Conservation (phyloP, 495 filamentous ascomycete species). For the Neurospora pannonica region DNA sequence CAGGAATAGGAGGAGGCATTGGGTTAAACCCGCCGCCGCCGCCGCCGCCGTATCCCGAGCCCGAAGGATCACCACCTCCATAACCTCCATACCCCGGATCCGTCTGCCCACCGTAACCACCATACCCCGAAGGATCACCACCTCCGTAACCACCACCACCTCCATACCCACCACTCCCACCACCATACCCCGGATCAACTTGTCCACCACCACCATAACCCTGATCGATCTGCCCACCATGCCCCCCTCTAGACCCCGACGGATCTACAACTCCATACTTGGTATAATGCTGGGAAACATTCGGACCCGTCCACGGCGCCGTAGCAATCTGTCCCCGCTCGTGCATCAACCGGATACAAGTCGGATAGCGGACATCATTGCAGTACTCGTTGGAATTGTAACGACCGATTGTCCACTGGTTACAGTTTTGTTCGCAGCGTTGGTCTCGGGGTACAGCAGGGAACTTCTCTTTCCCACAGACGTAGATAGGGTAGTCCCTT, state of each 20-base stretch:
- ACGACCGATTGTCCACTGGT: background rate
- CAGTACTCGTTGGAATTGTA: background rate
- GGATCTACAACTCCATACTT: background rate
- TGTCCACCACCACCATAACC: background rate
- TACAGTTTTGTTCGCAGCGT: background rate
- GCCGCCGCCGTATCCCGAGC: background rate
- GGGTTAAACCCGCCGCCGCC: background rate
- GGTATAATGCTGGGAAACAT: background rate
- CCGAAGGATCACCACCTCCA: background rate
- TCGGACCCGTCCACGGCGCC: background rate
- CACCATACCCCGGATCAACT: background rate
- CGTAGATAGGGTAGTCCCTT: background rate
- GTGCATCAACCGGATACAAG: too few species aligned
- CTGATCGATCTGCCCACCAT: background rate
- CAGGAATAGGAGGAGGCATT: background rate
- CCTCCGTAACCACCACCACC: too few species aligned
- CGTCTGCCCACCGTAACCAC: background rate
- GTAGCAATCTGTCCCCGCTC: too few species aligned
- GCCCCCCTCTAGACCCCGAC: background rate
- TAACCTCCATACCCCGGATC: background rate
- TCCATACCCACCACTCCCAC: background rate
- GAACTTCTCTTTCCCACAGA: background rate
- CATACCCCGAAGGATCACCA: background rate
- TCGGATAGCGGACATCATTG: background rate
- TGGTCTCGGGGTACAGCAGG: background rate